Evolutionary conservation across 768 basidiomycete genomes (phyloP).

Genomic region (Albatrellus ellisii): DNA sequence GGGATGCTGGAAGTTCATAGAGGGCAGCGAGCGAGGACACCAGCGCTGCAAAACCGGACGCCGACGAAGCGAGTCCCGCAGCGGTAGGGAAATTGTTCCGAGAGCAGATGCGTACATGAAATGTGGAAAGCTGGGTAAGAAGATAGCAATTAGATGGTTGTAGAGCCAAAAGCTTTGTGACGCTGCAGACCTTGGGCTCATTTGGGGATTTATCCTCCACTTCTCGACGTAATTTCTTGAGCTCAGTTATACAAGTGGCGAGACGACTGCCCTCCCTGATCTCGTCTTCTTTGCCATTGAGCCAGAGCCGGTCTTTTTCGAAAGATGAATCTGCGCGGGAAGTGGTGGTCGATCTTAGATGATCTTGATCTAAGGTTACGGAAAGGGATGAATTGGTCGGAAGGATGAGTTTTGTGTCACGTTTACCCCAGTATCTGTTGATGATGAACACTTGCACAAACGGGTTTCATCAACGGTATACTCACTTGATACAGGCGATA

Average conservation of each 20-base stretch:
- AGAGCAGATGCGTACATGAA: constrained; percentile 78
- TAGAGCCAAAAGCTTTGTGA: not conserved
- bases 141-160: constrained; percentile 8
- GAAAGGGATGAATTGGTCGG: constrained; percentile 99
- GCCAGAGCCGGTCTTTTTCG: constrained; percentile 73
- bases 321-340: constrained; percentile 74
- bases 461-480: constrained; percentile 2
- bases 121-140: constrained; percentile 44
- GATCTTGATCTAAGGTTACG: constrained; percentile 93
- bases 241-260: constrained; percentile 74
- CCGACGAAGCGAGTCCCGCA: constrained; percentile 94
- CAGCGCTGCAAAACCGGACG: constrained; percentile 93
- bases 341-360: constrained; percentile 87
- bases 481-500: constrained; percentile 95
- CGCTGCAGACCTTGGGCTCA: constrained; percentile 46
- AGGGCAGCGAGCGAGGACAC: constrained; percentile 80
- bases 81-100: constrained; percentile 99
- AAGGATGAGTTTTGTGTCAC: constrained; percentile 87
- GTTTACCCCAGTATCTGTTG: constrained; percentile 95
- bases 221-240: constrained; percentile 63
- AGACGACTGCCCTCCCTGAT: constrained; percentile 74
- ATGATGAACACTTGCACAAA: not conserved
- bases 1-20: constrained; percentile 65
- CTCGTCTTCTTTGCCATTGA: constrained; percentile 86
- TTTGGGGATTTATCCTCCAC: constrained; percentile 60